Base-by-base conservation (phyloP, 257 asterid species). In the Gentiana macrophylla region DNA sequence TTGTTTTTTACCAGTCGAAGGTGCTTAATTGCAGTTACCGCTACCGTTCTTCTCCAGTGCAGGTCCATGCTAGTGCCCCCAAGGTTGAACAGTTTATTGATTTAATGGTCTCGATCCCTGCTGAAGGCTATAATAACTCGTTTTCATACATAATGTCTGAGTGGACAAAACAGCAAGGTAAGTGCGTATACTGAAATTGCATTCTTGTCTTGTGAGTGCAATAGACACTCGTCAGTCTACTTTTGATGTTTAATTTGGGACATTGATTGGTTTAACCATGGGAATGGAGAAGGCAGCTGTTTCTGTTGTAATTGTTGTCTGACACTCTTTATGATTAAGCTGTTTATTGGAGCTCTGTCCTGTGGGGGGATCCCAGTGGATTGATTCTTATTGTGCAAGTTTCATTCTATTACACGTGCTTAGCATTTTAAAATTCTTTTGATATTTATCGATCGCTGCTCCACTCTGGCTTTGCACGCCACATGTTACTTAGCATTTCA, bases 51-150 rank as follows among this genome's bases (percentile, higher is more conserved):
- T 65, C 57, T 72, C 60, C 56, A 55, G 63, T 77, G 79, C 87
- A 91, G 98, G 89, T 83, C 71, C 98, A 91, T 78, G 78, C 83
- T 81, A 87, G 97, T 70, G 74, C 63, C 52, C 98, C 98, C 45
- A 80, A 68, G 50, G 88, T 81, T 5, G 94, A 83, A 71, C 94
- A 83, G 48, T 83, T 91, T 65, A 79, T 91, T 59, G 93, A 85
- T 63, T 81, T 91, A 68, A 63, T 91, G 77, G 75, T 83, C 71
- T 81, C 93, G 32, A 67, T 84, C 70, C 95, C 95, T 15, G 79
- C 80, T 37, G 90, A 91, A 65, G 90, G 85, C 71, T 80, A 85
- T 70, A 68, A 37, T 49, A 87, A 83, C 68, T 75, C 95, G 67
- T 83, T 91, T 70, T 74, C 86, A 41, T 91, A 85, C 77, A 53